These are phyloP conservation scores for Acacia melanoxylon DNA, from an alignment of 306 rosid species.

Conservation along the genomic window DNA sequence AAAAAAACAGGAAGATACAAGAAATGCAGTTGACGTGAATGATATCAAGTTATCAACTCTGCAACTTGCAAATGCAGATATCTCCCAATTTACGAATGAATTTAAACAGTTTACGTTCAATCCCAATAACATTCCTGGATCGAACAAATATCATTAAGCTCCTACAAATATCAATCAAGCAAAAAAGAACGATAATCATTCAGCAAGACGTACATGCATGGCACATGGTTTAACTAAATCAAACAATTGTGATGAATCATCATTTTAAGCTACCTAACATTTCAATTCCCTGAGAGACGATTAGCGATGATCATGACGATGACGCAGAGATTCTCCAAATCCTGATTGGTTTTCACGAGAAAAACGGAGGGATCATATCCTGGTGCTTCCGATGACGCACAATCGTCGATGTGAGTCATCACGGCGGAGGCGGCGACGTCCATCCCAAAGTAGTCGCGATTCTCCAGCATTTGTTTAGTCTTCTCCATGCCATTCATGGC, in stretches of 20 bases:
- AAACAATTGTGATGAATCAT: background rate
- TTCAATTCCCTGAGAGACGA: background rate
- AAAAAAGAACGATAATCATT: background rate
- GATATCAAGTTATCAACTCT: background rate
- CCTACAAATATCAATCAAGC: background rate
- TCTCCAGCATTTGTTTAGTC: background rate
- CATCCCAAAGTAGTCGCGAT: background rate
- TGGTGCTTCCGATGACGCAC: constrained; percentile 1
- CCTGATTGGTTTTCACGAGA: background rate
- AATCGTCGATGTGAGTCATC: constrained; percentile 1
- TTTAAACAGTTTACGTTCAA: background rate
- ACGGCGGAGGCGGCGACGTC: background rate
- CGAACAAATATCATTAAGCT: background rate
- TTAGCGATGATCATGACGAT: constrained; percentile 1
- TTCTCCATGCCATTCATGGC: background rate
- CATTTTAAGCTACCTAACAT: background rate
- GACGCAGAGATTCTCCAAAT: constrained; percentile 13
- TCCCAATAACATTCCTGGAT: background rate
- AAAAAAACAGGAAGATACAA: background rate
- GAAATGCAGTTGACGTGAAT: background rate
- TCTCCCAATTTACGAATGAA: background rate
- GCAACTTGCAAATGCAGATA: background rate
- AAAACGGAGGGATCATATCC: background rate
- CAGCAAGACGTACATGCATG: background rate
- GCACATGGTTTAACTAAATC: background rate